phyloP scores from a whole-genome alignment of 2,329 filamentous ascomycete species.

The Geoglossum cookeanum region DNA sequence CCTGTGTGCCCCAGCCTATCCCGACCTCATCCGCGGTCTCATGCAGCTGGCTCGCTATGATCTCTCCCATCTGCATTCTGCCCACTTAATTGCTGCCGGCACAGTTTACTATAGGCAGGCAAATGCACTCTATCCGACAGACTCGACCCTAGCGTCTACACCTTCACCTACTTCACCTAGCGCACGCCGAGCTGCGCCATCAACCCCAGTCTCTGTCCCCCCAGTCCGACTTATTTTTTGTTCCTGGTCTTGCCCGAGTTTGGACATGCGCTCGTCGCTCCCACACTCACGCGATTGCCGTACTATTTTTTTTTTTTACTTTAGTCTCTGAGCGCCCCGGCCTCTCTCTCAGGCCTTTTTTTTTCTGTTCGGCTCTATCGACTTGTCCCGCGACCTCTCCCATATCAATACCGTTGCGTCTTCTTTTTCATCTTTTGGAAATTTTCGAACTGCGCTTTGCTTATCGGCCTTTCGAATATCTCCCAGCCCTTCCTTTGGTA shows the following conservation, averaged over 20 bases:
- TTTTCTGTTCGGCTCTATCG: conserved; percentile 1
- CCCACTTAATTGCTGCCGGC: neutral
- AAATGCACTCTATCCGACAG: neutral
- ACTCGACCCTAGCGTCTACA: neutral
- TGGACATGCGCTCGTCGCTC: neutral
- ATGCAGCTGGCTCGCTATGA: conserved; percentile 1
- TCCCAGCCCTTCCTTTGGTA: conserved; percentile 5
- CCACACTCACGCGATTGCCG: neutral
- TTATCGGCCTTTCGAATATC: conserved; percentile 4
- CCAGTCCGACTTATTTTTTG: neutral
- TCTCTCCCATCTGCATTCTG: neutral
- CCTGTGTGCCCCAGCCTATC: neutral
- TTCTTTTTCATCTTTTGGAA: conserved; percentile 4
- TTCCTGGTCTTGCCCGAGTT: conserved; percentile 1
- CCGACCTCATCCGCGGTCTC: neutral
- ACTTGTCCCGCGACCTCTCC: conserved; percentile 1
- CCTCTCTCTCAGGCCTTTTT: conserved; percentile 1
- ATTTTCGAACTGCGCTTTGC: conserved; percentile 5
- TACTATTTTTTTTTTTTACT: neutral
- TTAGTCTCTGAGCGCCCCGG: conserved; percentile 1
- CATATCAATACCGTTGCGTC: neutral
- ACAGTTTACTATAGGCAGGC: neutral
- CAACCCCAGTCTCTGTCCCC: neutral
- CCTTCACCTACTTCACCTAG: too few relatives aligned
- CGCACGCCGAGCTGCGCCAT: neutral